These are phyloP conservation scores for Bacidia gigantensis DNA, from an alignment of 495 filamentous ascomycete species.

Conservation along the genomic window DNA sequence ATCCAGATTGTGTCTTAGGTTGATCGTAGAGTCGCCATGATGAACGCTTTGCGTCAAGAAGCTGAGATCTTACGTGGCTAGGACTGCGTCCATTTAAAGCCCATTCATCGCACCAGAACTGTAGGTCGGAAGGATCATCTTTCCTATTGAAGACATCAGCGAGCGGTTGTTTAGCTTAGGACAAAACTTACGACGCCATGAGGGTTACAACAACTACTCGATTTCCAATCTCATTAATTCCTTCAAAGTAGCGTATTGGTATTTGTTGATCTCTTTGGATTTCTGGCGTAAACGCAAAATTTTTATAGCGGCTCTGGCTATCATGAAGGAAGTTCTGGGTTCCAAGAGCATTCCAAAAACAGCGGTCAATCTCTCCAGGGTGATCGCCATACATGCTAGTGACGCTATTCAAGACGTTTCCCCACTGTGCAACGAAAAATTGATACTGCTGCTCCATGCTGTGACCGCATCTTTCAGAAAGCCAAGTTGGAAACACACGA, in stretches of 20 bases:
- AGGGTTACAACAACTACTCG: not conserved
- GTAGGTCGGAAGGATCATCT: not conserved
- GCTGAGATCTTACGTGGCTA: not conserved
- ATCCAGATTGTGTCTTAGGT: not conserved
- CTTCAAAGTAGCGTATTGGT: not conserved
- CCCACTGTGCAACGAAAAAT: not conserved
- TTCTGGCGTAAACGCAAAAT: constrained; percentile 3
- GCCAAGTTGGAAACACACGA: constrained; percentile 14
- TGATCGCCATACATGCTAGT: not conserved
- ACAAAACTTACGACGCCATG: not conserved
- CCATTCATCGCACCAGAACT: not conserved
- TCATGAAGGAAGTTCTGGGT: constrained; percentile 7
- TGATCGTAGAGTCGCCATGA: not conserved
- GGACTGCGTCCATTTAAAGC: not conserved
- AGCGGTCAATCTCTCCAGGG: constrained; percentile 13
- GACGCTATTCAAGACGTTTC: constrained; percentile 5
- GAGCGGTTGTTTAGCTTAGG: not conserved
- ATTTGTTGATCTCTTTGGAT: too few relatives aligned
- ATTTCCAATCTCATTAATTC: not conserved
- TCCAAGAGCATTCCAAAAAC: constrained; percentile 11
- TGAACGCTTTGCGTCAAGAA: not conserved
- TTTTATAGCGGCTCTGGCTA: constrained; percentile 3
- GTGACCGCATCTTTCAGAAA: constrained; percentile 2
- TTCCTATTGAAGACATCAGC: not conserved
- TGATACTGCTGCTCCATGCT: constrained; percentile 3